Conservation (phyloP, 140 eudicot species). For the Cichorium intybus region DNA sequence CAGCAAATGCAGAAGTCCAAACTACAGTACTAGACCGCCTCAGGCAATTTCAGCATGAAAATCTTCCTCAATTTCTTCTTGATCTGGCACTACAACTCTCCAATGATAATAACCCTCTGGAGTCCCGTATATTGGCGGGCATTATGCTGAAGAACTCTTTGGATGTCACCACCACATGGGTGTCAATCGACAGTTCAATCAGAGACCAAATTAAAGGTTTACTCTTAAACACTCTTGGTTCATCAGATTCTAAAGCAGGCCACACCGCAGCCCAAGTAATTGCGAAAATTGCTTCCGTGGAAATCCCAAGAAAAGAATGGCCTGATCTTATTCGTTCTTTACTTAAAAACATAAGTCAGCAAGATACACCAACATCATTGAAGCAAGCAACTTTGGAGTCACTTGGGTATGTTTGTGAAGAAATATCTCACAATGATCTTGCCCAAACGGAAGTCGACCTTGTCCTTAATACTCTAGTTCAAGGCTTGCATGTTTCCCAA, state of each 20-base stretch:
- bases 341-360: conserved; percentile 71
- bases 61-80: conserved; percentile 65
- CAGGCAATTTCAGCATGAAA: conserved; percentile 74
- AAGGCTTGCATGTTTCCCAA: conserved; percentile 77
- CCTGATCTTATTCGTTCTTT: conserved; percentile 70
- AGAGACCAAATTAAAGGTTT: conserved; percentile 64
- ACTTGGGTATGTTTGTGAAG: conserved; percentile 86
- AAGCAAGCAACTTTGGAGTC: too few relatives aligned
- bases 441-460: conserved; percentile 81
- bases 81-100: conserved; percentile 76
- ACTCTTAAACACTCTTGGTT: conserved; percentile 67
- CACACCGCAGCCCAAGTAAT: conserved; percentile 89
- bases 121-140: conserved; percentile 90
- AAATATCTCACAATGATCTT: conserved; percentile 70
- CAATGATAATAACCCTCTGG: conserved; percentile 67
- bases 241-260: conserved; percentile 64
- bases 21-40: conserved; percentile 63
- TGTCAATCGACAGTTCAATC: conserved; percentile 44
- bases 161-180: conserved; percentile 81
- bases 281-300: conserved; percentile 86
- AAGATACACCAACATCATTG: conserved; percentile 57
- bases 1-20: conserved; percentile 61
- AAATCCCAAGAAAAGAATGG: conserved; percentile 84
- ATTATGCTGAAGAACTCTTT: conserved; percentile 76
- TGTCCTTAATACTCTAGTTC: conserved; percentile 84